Base-by-base conservation (phyloP, 2,329 filamentous ascomycete genomes). In the Talaromyces sp. region DNA sequence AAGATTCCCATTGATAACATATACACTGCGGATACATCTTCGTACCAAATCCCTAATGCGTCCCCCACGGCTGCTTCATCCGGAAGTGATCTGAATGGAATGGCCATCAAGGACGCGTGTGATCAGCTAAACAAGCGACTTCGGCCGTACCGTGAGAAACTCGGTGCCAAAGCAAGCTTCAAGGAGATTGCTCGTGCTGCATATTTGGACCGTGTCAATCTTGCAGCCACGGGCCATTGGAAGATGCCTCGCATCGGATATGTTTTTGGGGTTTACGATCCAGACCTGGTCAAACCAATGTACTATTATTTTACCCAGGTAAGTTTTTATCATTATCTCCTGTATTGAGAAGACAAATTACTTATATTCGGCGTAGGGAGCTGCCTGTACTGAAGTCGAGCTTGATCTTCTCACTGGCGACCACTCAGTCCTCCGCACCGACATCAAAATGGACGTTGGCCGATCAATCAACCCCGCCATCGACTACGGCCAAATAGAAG, bases 201-300 rank as follows among this genome's bases (percentile, higher is more conserved):
- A 0, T 99, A 98, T 81, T 95, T 96, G 70, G 93, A 97, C 73
- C 90, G 95, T 26, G 91, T 97, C 67, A 99, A 98, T 70, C 86
- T 99, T n/a, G 95, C 90, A n/a, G 93, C 95, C 0, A 93, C 98
- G 68, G 95, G 95, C 0, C 96, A 96, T 79, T 99, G 98, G 83
- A 93, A 92, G 72, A 99, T 95, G 0, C 95, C 95, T 0, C 93
- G 98, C 65, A 98, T 99, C 66, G 95, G 95, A 1, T 99, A 97
- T 71, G 86, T 87, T 1, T 99, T 95, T 95, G 91, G 87, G 26
- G 86, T 89, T 62, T 97, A 97, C 76, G 88, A 82, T n/a, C 41
- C 41, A 19, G 10, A 46, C 2, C 14, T 46, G n/a, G 41, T 46
- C 11, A 95, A 95, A 35, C 90, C 95, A 75, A 96, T 98, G 93